Conservation (phyloP, 495 filamentous ascomycete species). For the Corynascus novoguineensis region DNA sequence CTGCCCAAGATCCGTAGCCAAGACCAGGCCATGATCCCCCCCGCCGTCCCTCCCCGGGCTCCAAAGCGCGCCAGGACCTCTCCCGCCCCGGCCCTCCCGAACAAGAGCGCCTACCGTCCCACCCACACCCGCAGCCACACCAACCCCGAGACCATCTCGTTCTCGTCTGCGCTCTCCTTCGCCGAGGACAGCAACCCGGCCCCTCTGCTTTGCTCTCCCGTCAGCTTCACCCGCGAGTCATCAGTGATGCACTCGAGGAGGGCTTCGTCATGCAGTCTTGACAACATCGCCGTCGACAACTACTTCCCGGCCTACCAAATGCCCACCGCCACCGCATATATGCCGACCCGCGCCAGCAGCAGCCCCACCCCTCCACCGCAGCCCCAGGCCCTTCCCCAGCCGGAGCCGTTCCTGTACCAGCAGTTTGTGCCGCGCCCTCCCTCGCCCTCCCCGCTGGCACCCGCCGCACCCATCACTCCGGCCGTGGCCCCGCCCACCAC, state of each 20-base stretch:
- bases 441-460: slow-evolving; percentile 50
- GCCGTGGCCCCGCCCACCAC: slow-evolving; percentile 56
- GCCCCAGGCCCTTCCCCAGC: slow-evolving; percentile 28
- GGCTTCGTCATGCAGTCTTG: slow-evolving; percentile 63
- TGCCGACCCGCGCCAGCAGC: slow-evolving; percentile 34
- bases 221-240: slow-evolving; percentile 51
- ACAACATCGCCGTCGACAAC: slow-evolving; percentile 58
- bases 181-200: slow-evolving; percentile 33
- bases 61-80: slow-evolving; percentile 40
- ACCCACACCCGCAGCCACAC: slow-evolving; percentile 61
- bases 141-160: slow-evolving; percentile 53
- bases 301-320: slow-evolving; percentile 78
- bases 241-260: slow-evolving; percentile 52
- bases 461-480: slow-evolving; percentile 35
- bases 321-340: slow-evolving; percentile 65
- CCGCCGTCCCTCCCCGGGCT: slow-evolving; percentile 24
- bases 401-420: slow-evolving; percentile 44
- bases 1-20: slow-evolving; percentile 83
- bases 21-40: slow-evolving; percentile 61
- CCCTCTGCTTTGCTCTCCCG: slow-evolving; percentile 57
- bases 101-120: slow-evolving; percentile 38
- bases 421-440: slow-evolving; percentile 41
- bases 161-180: slow-evolving; percentile 44
- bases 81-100: slow-evolving; percentile 26
- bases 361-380: slow-evolving; percentile 31